Conservation (phyloP, 2,329 filamentous ascomycete genomes). For the Paraphoma sp. region DNA sequence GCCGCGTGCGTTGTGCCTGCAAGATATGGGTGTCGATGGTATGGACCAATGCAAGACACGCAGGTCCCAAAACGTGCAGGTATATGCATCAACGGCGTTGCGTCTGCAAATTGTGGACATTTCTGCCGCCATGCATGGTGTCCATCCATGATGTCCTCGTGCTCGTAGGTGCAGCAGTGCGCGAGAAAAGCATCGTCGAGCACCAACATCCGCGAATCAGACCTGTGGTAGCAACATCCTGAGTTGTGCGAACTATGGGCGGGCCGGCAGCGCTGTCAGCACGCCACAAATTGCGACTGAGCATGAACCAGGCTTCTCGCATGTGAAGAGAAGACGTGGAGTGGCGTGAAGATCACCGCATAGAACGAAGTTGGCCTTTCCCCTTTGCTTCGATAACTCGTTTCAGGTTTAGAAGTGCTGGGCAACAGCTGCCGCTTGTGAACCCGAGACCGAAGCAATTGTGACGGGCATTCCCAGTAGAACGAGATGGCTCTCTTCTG, state of each 20-base stretch:
- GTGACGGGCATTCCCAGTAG: not conserved
- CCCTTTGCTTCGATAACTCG: slow-evolving; percentile 13
- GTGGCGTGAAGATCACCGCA: slow-evolving; percentile 20
- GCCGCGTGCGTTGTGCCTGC: slow-evolving; percentile 14
- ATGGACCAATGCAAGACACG: slow-evolving; percentile 28
- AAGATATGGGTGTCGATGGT: slow-evolving; percentile 4
- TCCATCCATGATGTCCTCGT: slow-evolving; percentile 27
- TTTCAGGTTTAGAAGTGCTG: slow-evolving; percentile 14
- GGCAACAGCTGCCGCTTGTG: slow-evolving; percentile 8
- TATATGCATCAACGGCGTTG: slow-evolving; percentile 8
- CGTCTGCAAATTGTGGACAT: slow-evolving; percentile 30
- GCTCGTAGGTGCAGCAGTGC: slow-evolving; percentile 21
- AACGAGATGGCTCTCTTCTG: slow-evolving; percentile 1
- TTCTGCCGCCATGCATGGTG: slow-evolving; percentile 32
- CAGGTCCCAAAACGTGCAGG: slow-evolving; percentile 23
- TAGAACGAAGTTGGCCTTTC: slow-evolving; percentile 11
- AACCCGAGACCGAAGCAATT: slow-evolving; percentile 2
- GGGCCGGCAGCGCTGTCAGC: slow-evolving; percentile 29
- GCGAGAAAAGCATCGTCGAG: slow-evolving; percentile 19
- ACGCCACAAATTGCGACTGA: slow-evolving; percentile 14
- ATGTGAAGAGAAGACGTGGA: slow-evolving; percentile 11
- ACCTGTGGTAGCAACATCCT: slow-evolving; percentile 9
- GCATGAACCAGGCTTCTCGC: slow-evolving; percentile 5
- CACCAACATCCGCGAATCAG: slow-evolving; percentile 29
- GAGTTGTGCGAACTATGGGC: slow-evolving; percentile 23